Evolutionary conservation across 208 protist species (phyloP), one percentile per base, ranked within the genome.

Genomic region (Blastocrithidia nonstop): DNA sequence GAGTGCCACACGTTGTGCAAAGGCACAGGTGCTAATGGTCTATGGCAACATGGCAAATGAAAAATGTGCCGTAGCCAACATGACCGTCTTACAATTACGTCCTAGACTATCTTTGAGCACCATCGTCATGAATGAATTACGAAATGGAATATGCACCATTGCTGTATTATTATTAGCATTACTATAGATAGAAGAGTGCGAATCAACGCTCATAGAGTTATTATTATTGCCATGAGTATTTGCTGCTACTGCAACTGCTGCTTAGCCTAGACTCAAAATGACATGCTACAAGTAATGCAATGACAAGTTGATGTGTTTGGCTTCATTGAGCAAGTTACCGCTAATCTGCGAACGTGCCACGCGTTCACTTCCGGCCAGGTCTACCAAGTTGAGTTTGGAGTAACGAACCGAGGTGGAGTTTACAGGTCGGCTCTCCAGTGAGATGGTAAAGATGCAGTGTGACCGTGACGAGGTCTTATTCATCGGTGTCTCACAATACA

Each of bases 11-110:
- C 90, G 71, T 45, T 93, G 78, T 4, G 87, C 84, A 51, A 92
- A 96, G 6, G 66, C 57, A 38, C 91, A 86, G 4, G 90, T 95
- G 54, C 77, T 89, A 26, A 96, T 61, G 20, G 87, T 92, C 41
- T 96, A 86, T 17, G 63, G 62, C 38, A 84, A 40, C 36, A 81
- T 63, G 32, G 64, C 56, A 9, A 37, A 29, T 0, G 74, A 57
- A 1, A 75, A 55, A 45, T 88, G 79, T 6, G 77, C 79, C 0
- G 84, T 92, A 38, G 88, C 85, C n/a, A 95, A 61, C 82, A 95
- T 95, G 16, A 66, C 58, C 8, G 88, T 95, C 64, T 84, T 93
- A 35, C 94, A 97, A 71, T 99, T 99, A 19, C 94, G 94, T 5
- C 86, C 86, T 8, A 94, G 65, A 45, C 79, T 88, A 54, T 94